phyloP scores from a whole-genome alignment of 306 rosid genomes.

The Rubus parviflorus region DNA sequence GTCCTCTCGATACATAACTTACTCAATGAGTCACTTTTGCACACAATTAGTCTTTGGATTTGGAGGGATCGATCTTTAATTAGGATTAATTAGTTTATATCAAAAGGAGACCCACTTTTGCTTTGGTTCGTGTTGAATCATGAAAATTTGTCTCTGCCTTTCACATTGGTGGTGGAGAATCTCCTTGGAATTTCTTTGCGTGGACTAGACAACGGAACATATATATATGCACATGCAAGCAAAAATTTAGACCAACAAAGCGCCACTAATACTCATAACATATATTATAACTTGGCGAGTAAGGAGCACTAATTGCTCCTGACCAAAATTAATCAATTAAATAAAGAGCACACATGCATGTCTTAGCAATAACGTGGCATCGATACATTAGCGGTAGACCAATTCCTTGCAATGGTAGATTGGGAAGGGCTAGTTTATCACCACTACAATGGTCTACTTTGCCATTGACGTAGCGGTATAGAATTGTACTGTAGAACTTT shows the following conservation, averaged over 20 bases:
- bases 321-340: no score
- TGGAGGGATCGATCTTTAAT: not conserved
- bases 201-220: not conserved
- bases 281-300: no score
- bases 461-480: no score
- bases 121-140: not conserved
- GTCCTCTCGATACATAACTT: not conserved
- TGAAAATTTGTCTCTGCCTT: not conserved
- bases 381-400: no score
- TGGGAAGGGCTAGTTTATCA: no score
- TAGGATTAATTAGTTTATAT: not conserved
- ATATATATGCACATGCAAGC: not conserved
- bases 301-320: no score
- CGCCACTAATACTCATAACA: no score
- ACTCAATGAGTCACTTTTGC: constrained; percentile 23
- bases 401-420: no score
- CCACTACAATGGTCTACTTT: no score
- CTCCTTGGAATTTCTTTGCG: not conserved
- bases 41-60: not conserved
- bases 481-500: no score
- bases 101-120: not conserved
- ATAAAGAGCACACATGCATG: no score
- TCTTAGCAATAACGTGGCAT: no score
- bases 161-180: not conserved
- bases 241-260: not conserved